Evolutionary conservation across 2,329 filamentous ascomycete genomes (phyloP).

Genomic region (Clonostachys chloroleuca): DNA sequence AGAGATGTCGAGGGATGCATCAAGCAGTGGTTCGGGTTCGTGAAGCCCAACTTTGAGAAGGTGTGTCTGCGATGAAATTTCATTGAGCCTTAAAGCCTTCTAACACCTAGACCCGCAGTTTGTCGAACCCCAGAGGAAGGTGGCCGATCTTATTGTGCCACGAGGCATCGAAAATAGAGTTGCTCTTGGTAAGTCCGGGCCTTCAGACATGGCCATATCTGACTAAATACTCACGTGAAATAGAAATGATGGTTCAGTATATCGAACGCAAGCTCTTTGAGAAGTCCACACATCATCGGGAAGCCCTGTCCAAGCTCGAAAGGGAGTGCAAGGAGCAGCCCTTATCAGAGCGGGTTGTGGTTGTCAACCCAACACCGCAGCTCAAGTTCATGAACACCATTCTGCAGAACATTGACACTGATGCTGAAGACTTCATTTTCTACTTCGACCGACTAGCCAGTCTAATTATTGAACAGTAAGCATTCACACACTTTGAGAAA

Average conservation of each 20-base stretch:
- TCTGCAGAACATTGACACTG: constrained; percentile 73
- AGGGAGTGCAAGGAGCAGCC: constrained; percentile 66
- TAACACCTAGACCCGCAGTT: constrained; percentile 40
- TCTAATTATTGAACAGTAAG: constrained; percentile 75
- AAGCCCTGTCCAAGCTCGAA: constrained; percentile 73
- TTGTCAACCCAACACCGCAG: constrained; percentile 75
- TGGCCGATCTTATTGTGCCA: constrained; percentile 93
- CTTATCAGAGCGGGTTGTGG: constrained; percentile 68
- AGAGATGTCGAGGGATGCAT: constrained; percentile 93
- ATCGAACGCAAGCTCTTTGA: constrained; percentile 82
- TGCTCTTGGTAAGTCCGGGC: constrained; percentile 62
- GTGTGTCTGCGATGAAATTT: constrained; percentile 19
- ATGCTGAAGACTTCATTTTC: constrained; percentile 90
- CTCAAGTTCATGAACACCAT: constrained; percentile 87
- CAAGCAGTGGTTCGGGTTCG: constrained; percentile 95
- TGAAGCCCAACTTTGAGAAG: constrained; percentile 94
- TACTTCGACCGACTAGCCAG: constrained; percentile 89
- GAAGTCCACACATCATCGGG: constrained; percentile 80
- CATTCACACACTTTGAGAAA: constrained; percentile 3
- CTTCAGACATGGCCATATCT: neutral
- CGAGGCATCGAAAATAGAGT: constrained; percentile 92
- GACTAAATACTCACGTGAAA: neutral
- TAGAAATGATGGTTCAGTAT: constrained; percentile 89
- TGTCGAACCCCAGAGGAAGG: constrained; percentile 85
- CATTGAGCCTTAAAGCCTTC: neutral